A percentile compares a stretch with the other conserved stretches of the same genome.
These are phyloP conservation scores for Chlorella sp. DNA, from an alignment of 139 green algal species.

Conservation along the genomic window DNA sequence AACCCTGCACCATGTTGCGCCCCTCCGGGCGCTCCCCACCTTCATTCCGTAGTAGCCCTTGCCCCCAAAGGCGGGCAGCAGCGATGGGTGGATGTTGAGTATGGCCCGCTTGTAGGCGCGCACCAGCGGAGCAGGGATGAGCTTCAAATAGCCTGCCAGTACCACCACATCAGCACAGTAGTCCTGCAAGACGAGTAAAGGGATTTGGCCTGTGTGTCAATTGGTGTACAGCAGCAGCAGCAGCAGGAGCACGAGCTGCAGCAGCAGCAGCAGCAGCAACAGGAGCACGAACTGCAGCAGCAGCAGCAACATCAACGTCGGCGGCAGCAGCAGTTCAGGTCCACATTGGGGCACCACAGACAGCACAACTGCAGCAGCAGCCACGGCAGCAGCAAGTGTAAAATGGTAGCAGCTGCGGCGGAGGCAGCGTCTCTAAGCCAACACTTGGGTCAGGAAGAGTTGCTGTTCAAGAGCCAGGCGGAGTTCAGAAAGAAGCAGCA, in stretches of 20 bases:
- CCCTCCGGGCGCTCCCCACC: not conserved
- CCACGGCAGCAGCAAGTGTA: too few relatives aligned
- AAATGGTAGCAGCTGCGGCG: too few relatives aligned
- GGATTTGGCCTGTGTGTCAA: not conserved
- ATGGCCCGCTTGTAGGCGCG: constrained; percentile 79
- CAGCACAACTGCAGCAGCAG: not conserved
- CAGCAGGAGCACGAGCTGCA: not conserved
- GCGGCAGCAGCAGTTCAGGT: too few relatives aligned
- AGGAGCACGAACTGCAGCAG: not conserved
- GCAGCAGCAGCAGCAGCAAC: not conserved
- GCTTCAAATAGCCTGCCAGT: constrained; percentile 96
- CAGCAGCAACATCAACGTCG: not conserved
- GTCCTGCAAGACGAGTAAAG: not conserved
- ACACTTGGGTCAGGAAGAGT: too few relatives aligned
- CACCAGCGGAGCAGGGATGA: constrained; percentile 87
- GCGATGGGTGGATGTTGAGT: constrained; percentile 98
- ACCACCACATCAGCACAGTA: constrained; percentile 79
- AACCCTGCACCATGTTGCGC: too few relatives aligned
- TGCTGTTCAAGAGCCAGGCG: too few relatives aligned
- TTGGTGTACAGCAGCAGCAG: not conserved
- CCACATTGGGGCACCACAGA: not conserved
- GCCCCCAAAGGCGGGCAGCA: constrained; percentile 97
- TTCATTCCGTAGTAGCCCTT: constrained; percentile 91
- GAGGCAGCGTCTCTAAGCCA: too few relatives aligned
- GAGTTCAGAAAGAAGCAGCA: not conserved